phyloP scores from a whole-genome alignment of 768 basidiomycete species.

The Boletus rubescentipes region DNA sequence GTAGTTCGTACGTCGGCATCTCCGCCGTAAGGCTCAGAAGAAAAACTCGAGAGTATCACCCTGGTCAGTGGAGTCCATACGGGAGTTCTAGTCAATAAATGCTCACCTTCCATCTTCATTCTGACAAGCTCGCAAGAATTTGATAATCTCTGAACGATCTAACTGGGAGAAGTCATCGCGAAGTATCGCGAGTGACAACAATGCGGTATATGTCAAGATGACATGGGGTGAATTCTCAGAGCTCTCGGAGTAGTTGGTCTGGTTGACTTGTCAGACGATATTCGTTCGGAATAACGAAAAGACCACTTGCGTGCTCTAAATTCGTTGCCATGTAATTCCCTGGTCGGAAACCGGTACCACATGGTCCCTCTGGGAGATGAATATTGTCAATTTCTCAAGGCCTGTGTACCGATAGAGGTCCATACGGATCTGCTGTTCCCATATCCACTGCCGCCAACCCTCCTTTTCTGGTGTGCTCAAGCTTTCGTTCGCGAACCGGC shows the following conservation, averaged over 20 bases:
- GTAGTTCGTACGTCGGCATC: slow-evolving; percentile 82
- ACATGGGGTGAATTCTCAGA: slow-evolving; percentile 73
- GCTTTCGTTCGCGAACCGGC: slow-evolving; percentile 39
- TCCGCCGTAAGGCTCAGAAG: slow-evolving; percentile 60
- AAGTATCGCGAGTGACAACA: slow-evolving; percentile 80
- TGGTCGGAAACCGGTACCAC: slow-evolving; percentile 72
- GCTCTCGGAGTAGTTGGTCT: slow-evolving; percentile 40
- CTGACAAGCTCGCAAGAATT: slow-evolving; percentile 73
- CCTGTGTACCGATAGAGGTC: slow-evolving; percentile 1
- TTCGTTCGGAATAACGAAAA: background rate
- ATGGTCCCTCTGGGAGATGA: slow-evolving; percentile 44
- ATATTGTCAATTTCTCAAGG: background rate
- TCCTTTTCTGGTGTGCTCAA: slow-evolving; percentile 52
- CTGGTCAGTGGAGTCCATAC: background rate
- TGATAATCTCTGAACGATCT: slow-evolving; percentile 63
- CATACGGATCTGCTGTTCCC: slow-evolving; percentile 76
- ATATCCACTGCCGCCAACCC: slow-evolving; percentile 81
- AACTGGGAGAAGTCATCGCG: slow-evolving; percentile 80
- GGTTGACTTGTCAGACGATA: slow-evolving; percentile 13
- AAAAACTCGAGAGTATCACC: slow-evolving; percentile 51
- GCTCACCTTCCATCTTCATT: slow-evolving; percentile 76
- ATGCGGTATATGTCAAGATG: slow-evolving; percentile 91
- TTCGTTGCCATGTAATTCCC: slow-evolving; percentile 65
- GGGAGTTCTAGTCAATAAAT: slow-evolving; percentile 9
- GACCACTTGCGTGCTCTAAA: slow-evolving; percentile 14